Evolutionary conservation across 2,329 filamentous ascomycete species (phyloP).

Genomic region (Aspergillus pseudotamarii): DNA sequence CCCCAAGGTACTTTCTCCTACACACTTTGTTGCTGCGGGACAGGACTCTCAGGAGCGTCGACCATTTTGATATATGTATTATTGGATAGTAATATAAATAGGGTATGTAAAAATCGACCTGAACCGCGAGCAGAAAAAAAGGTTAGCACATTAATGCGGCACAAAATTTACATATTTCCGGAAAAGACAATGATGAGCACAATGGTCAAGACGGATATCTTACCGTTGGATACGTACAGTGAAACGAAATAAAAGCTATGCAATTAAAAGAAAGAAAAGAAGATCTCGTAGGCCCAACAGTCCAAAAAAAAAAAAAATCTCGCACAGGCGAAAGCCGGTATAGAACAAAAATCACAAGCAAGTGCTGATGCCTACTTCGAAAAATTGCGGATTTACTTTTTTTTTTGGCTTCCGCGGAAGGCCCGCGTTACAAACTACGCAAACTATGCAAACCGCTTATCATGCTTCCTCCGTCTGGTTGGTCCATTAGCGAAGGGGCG

Average conservation of each 20-base stretch:
- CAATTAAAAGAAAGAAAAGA: background rate
- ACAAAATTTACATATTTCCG: conserved; percentile 13
- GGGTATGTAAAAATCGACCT: conserved; percentile 1
- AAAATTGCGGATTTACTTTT: conserved; percentile 20
- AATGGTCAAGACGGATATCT: conserved; percentile 2
- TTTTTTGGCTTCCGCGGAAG: conserved; percentile 18
- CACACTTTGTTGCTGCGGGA: conserved; percentile 37
- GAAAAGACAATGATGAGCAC: conserved; percentile 10
- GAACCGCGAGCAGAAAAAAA: background rate
- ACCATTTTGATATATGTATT: conserved; percentile 28
- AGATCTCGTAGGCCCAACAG: background rate
- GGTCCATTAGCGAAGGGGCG: conserved; percentile 24
- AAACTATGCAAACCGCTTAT: conserved; percentile 11
- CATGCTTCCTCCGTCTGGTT: conserved; percentile 9
- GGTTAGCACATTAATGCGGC: conserved; percentile 8
- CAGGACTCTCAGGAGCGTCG: conserved; percentile 31
- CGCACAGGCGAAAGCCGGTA: background rate
- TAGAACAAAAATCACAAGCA: background rate
- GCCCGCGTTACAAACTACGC: conserved; percentile 19
- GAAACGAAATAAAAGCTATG: background rate
- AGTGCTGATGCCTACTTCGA: conserved; percentile 8
- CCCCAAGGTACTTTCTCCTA: conserved; percentile 22
- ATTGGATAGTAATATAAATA: background rate
- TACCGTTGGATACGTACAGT: conserved; percentile 1
- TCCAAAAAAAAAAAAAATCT: background rate